Evolutionary conservation across 768 basidiomycete genomes (phyloP), one percentile per base, ranked within the genome.

Genomic region (Tubosaeta sp.): DNA sequence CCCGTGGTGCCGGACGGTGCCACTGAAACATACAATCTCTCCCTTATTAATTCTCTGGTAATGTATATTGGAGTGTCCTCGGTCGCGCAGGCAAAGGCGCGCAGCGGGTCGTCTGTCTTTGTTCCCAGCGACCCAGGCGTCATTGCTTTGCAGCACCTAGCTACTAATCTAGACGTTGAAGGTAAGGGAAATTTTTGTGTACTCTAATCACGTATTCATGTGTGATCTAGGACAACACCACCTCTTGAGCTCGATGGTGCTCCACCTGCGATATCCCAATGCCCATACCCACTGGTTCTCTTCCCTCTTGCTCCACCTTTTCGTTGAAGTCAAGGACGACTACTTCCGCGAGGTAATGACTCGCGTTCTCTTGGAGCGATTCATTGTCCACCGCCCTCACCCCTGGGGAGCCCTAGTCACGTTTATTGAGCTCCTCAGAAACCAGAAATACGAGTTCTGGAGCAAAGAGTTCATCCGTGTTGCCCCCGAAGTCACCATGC

Each of bases 211-310:
- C 5, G 6, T 45, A 9, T 3, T 60, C 11, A 60, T 44, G 38
- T 21, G 4, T 18, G 35, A 41, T 1, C n/a, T 59, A 97, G 95
- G 94, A 57, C 94, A 96, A 83, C 92, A 98, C 72, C 88, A 93
- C 69, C 77, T 98, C 57, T 73, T 98, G 59, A 91, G 85, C 59
- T 84, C 94, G n/a, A 86, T 95, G 68, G 88, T 92, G 39, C 81
- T 94, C 60, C 95, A 98, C 67, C 76, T 99, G 56, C 90, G 96
- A 62, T 98, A 95, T 77, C 95, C 96, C 29, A 96, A 94, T 63
- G 90, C 94, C 10, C 96, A 99, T 76, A 99, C 95, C 44, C 88
- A 92, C 69, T 99, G 94, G 93, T 98, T 95, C 78, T 90, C 87
- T 67, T 88, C 86, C 40, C 78, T 97, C 57, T 74, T 97, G 48